Evolutionary conservation across 768 basidiomycete species (phyloP), one percentile per base, ranked within the genome.

Genomic region (Mycena rosella): DNA sequence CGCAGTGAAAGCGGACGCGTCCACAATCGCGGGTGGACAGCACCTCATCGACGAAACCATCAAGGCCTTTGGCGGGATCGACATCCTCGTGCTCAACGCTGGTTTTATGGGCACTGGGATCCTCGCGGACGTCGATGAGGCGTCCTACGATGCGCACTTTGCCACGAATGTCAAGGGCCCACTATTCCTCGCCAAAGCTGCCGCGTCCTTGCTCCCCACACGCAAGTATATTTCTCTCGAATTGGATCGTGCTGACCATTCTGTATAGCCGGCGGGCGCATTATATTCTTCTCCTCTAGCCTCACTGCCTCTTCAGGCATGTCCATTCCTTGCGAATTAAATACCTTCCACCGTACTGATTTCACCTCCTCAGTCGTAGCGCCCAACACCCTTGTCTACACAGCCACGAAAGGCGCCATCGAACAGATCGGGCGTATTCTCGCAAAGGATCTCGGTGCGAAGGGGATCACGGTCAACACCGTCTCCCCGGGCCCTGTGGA

Each of bases 81-180:
- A 90, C 70, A 87, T 90, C 66, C 75, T 90, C 34, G 85, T 89
- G 14, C 79, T 88, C 53, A 89, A 89, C 73, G 86, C 88, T 6
- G 87, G 85, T 5, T 77, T 88, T 57, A 88, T 89, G 88, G 84
- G 84, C 13, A 81, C 78, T 70, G 85, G 79, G 68, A 75, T 78
- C 24, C 75, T 90, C n/a, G 79, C 77, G 17, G 85, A 87, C 26
- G 74, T 87, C 22, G 86, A 87, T 55, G 87, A 89, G 73, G 77
- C 75, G n/a, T 82, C 82, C 67, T 89, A 81, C 71, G 86, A 89
- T 58, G 72, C 73, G 22, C 85, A 87, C 68, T 82, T 88, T 67
- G 77, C 85, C 59, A 82, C 82, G 49, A 90, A 90, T 65, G 87
- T 89, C 60, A 88, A 89, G 72, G 87, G 84, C 0, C 87, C 88